These are phyloP conservation scores for Pythium utonaiense DNA, from an alignment of 352 stramenopile species.

Conservation along the genomic window DNA sequence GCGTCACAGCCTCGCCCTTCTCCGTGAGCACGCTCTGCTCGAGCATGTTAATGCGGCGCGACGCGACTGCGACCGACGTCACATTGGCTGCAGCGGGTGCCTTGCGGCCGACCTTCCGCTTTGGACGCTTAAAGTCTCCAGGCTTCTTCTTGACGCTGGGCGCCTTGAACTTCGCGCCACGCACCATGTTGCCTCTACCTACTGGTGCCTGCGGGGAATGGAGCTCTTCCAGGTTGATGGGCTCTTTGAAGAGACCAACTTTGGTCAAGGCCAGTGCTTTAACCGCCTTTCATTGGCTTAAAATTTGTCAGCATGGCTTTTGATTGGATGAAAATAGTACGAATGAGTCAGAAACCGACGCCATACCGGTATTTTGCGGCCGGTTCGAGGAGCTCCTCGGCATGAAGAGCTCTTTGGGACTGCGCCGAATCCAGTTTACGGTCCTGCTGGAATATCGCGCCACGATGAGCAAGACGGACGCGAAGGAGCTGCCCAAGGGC, in stretches of 20 bases:
- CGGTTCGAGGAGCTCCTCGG: slow-evolving; percentile 1
- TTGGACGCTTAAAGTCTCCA: slow-evolving; percentile 83
- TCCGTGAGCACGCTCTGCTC: slow-evolving; percentile 76
- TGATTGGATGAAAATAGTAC: slow-evolving; percentile 17
- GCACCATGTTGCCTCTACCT: slow-evolving; percentile 28
- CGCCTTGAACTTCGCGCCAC: slow-evolving; percentile 32
- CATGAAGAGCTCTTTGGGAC: not conserved
- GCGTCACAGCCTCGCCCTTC: slow-evolving; percentile 65
- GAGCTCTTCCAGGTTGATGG: slow-evolving; percentile 4
- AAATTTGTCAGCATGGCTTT: not conserved
- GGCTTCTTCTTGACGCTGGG: slow-evolving; percentile 82
- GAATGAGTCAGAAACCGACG: slow-evolving; percentile 3
- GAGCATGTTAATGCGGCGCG: slow-evolving; percentile 77
- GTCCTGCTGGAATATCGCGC: not conserved
- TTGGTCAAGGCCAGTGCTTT: slow-evolving; percentile 25
- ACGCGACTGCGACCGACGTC: slow-evolving; percentile 68
- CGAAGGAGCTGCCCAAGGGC: slow-evolving; percentile 69
- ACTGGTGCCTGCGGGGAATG: not conserved
- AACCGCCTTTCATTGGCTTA: slow-evolving; percentile 5
- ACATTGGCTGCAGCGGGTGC: slow-evolving; percentile 67
- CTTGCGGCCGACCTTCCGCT: slow-evolving; percentile 82
- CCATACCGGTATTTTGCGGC: slow-evolving; percentile 13
- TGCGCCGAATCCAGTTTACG: not conserved
- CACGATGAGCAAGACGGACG: slow-evolving; percentile 29
- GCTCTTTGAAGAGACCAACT: slow-evolving; percentile 11